Conservation (phyloP, 495 filamentous ascomycete genomes). For the Pyrenula massariospora region DNA sequence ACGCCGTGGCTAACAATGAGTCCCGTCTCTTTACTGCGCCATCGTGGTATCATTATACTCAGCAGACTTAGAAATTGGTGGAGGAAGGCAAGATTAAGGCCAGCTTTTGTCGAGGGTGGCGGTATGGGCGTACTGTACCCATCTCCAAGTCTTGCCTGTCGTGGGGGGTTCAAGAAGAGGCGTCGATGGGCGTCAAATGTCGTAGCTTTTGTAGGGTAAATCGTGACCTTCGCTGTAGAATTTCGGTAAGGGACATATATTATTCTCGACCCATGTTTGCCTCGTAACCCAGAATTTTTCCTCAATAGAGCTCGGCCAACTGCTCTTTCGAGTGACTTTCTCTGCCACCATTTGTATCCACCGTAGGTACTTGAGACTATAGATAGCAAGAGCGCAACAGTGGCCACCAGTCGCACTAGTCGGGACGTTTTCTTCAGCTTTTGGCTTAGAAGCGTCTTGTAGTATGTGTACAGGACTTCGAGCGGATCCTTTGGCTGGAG, state of each 20-base stretch:
- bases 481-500: conserved; percentile 58
- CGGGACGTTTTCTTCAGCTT: conserved; percentile 51
- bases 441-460: conserved; percentile 46
- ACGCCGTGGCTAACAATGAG: conserved; percentile 67
- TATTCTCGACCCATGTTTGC: conserved; percentile 86
- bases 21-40: conserved; percentile 89
- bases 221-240: conserved; percentile 76
- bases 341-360: conserved; percentile 59
- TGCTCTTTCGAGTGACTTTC: conserved; percentile 61
- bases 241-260: conserved; percentile 90
- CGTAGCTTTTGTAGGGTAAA: conserved; percentile 80
- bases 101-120: conserved; percentile 77
- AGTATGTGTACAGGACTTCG: conserved; percentile 54
- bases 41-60: conserved; percentile 94
- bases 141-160: conserved; percentile 62
- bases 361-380: conserved; percentile 70
- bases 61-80: conserved; percentile 93
- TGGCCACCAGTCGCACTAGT: conserved; percentile 58
- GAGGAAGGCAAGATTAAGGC: conserved; percentile 92
- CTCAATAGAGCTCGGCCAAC: conserved; percentile 68
- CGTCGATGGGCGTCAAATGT: conserved; percentile 95
- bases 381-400: conserved; percentile 58
- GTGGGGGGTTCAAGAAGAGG: conserved; percentile 82
- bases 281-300: conserved; percentile 81
- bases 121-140: conserved; percentile 56